Base-by-base conservation (phyloP, 306 rosid species). In the Castanopsis chinensis region DNA sequence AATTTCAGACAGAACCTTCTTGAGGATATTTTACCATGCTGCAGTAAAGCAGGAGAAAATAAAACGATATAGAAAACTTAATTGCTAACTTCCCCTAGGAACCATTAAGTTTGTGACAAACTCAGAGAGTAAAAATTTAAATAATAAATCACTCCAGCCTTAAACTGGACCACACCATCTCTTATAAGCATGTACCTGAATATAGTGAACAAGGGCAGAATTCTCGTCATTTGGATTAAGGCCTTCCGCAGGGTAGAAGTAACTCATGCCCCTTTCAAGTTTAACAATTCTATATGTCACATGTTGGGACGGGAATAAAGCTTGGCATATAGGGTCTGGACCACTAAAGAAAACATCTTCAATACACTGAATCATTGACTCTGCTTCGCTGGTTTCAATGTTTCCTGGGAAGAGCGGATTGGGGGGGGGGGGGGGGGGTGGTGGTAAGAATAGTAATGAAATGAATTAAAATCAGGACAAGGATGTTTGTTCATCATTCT, bases 141-240 rank as follows among this genome's bases (percentile, higher is more conserved):
- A 33, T 17, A 68, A 19, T 18, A 33, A 7, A 68, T 32, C 45
- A 77, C n/a, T 57, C 61, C 73, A 37, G 41, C 51, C 35, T 68
- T 68, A 33, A 33, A 35, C n/a, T 35, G 45, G 45, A 64, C 41
- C 41, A 64, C 3, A 15, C 72, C 12, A 73, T 70, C 27, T 61
- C 51, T 14, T 27, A 67, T 11, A 21, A 23, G 81, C 28, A 85
- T 56, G 37, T 54, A 95, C 99, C 93, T 95, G 99, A 76, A 93
- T 83, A 73, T 91, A 93, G 83, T 90, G 92, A 81, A 95, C 85
- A 74, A 95, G 93, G 60, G 96, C 90, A 69, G 99, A 95, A 88
- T 95, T 95, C 45, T 95, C 97, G 9, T 95, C 90, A 71, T 82
- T 85, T 32, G 92, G 87, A 89, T 95, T 95, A 79, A 91, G 99